phyloP scores from a whole-genome alignment of 2,329 filamentous ascomycete genomes.

The Ascocoryne sarcoides region DNA sequence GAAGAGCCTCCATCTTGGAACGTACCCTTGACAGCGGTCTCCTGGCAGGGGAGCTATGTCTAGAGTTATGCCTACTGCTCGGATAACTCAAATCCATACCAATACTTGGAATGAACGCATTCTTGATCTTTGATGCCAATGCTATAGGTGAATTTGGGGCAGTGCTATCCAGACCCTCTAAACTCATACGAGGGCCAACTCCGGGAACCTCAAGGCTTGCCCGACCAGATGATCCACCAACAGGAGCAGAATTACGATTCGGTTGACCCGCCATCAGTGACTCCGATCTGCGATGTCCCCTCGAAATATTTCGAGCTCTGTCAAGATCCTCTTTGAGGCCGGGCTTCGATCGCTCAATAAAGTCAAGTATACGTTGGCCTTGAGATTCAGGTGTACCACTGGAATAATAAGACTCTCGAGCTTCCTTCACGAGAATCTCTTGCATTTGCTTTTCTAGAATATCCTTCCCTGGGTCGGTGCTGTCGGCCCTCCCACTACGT shows the following conservation, averaged over 20 bases:
- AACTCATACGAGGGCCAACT: slow-evolving; percentile 30
- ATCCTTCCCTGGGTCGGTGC: slow-evolving; percentile 38
- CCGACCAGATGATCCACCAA: slow-evolving; percentile 18
- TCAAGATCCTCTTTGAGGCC: slow-evolving; percentile 6
- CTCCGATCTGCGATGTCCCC: slow-evolving; percentile 15
- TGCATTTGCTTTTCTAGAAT: slow-evolving; percentile 54
- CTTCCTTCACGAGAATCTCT: slow-evolving; percentile 49
- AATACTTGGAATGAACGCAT: slow-evolving; percentile 46
- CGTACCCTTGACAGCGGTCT: slow-evolving; percentile 41
- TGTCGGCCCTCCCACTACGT: slow-evolving; percentile 36
- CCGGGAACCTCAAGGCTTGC: slow-evolving; percentile 41
- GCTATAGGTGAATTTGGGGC: slow-evolving; percentile 27
- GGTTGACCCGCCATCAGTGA: slow-evolving; percentile 16
- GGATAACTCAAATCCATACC: slow-evolving; percentile 55
- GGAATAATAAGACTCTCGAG: slow-evolving; percentile 25
- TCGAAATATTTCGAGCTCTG: slow-evolving; percentile 5
- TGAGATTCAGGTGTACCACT: slow-evolving; percentile 8
- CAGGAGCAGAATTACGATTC: slow-evolving; percentile 15
- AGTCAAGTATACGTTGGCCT: slow-evolving; percentile 7
- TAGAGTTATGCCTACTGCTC: slow-evolving; percentile 54
- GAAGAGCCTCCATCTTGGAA: slow-evolving; percentile 30
- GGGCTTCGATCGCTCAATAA: slow-evolving; percentile 12
- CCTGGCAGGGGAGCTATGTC: slow-evolving; percentile 53
- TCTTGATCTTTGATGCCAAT: slow-evolving; percentile 14
- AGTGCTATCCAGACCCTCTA: slow-evolving; percentile 37